Percentiles rank a stretch among this genome's conserved stretches.
Conservation (phyloP, 2,329 filamentous ascomycete genomes). For the Teratosphaeria destructans region DNA sequence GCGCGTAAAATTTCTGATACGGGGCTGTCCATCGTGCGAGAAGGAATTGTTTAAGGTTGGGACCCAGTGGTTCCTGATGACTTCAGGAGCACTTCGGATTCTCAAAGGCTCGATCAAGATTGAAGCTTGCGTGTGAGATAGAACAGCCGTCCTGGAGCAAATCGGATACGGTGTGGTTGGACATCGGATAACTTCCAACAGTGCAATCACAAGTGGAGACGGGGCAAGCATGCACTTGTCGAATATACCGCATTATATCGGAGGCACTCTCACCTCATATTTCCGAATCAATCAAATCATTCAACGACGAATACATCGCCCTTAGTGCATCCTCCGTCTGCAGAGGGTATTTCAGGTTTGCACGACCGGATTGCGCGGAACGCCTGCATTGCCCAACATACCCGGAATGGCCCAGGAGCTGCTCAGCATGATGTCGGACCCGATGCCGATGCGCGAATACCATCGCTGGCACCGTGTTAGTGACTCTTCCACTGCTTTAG, state of each 20-base stretch:
- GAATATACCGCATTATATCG: constrained; percentile 4
- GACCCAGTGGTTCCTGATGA: neutral
- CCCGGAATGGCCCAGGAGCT: neutral
- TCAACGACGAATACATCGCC: constrained; percentile 3
- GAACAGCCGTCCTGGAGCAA: neutral
- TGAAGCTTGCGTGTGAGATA: neutral
- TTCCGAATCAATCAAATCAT: neutral
- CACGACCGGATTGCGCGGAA: neutral
- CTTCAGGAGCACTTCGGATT: neutral
- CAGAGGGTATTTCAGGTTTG: neutral
- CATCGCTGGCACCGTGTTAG: neutral
- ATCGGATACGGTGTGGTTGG: neutral
- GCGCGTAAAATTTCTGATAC: too few species aligned
- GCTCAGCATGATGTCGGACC: neutral
- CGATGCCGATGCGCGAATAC: constrained; percentile 1
- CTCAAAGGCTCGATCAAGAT: neutral
- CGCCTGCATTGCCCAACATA: neutral
- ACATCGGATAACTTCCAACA: neutral
- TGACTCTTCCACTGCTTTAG: neutral
- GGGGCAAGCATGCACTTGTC: neutral
- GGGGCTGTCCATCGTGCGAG: too few species aligned
- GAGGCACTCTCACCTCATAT: neutral
- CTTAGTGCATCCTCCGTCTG: neutral
- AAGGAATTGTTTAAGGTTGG: neutral
- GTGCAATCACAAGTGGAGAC: neutral